Evolutionary conservation across 192 early-diverging fungal genomes (phyloP).

Genomic region (Umbelopsis ramanniana): DNA sequence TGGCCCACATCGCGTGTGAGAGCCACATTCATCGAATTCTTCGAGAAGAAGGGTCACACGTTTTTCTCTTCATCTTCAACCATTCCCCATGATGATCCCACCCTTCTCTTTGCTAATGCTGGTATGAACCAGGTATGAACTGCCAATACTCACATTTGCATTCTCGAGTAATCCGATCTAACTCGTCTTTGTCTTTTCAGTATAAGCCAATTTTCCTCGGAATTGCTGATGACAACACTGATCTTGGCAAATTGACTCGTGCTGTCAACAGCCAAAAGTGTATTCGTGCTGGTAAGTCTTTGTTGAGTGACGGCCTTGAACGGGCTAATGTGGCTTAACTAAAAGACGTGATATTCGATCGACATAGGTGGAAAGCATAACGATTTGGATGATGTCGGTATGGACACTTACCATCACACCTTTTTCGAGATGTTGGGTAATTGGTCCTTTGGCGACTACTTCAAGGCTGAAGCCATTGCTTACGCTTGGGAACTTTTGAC

Average conservation of each 20-base stretch:
- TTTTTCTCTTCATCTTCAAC: slow-evolving; percentile 90
- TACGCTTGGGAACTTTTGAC: slow-evolving; percentile 95
- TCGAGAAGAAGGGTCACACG: slow-evolving; percentile 72
- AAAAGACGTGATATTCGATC: background rate
- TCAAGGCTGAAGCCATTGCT: slow-evolving; percentile 93
- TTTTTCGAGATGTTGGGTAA: slow-evolving; percentile 99
- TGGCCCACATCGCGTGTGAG: slow-evolving; percentile 87
- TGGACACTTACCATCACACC: slow-evolving; percentile 98
- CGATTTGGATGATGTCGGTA: slow-evolving; percentile 98
- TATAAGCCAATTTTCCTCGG: slow-evolving; percentile 98
- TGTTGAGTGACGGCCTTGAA: background rate
- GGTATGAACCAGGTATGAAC: slow-evolving; percentile 90
- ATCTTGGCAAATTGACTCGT: slow-evolving; percentile 86
- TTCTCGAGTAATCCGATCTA: background rate
- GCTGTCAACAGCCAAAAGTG: slow-evolving; percentile 99
- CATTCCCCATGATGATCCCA: slow-evolving; percentile 95
- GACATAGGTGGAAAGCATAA: slow-evolving; percentile 94
- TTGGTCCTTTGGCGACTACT: slow-evolving; percentile 99
- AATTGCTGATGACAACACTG: slow-evolving; percentile 91
- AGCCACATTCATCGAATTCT: slow-evolving; percentile 88
- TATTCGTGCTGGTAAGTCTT: slow-evolving; percentile 88
- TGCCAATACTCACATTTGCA: background rate
- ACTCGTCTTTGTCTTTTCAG: slow-evolving; percentile 39
- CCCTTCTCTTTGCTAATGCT: slow-evolving; percentile 94
- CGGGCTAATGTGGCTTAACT: background rate